These are phyloP conservation scores for Pterocarpus santalinus DNA, from an alignment of 306 rosid species.

Conservation along the genomic window DNA sequence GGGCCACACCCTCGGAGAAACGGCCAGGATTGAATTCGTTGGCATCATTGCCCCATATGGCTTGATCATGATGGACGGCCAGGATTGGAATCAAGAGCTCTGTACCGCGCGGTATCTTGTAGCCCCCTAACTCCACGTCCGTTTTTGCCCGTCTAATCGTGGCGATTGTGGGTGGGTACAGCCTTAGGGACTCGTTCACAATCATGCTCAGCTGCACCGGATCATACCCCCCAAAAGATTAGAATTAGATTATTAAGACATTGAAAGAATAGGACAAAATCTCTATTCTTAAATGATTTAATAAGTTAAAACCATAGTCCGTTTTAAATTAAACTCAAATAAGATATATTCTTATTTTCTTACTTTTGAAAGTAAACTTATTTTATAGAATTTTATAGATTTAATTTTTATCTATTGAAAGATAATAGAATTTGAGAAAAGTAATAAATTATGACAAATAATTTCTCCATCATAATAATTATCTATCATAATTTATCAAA, in stretches of 20 bases:
- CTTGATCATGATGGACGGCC: constrained; percentile 90
- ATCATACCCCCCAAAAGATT: constrained; percentile 19
- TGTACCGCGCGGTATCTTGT: constrained; percentile 82
- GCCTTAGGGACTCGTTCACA: constrained; percentile 81
- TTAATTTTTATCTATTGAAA: too few species aligned
- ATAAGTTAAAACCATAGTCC: neutral
- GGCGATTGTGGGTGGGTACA: constrained; percentile 90
- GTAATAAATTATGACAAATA: too few species aligned
- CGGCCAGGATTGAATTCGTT: constrained; percentile 93
- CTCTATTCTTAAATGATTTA: neutral
- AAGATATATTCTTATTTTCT: too few species aligned
- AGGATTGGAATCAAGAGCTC: constrained; percentile 88
- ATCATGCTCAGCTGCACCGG: constrained; percentile 82
- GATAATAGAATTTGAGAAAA: too few species aligned
- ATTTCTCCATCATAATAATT: too few species aligned
- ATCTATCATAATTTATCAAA: too few species aligned
- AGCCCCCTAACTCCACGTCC: constrained; percentile 77
- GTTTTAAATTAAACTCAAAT: too few species aligned
- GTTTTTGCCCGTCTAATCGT: constrained; percentile 77
- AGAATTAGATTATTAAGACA: neutral
- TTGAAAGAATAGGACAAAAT: constrained; percentile 19
- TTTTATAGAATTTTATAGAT: too few species aligned
- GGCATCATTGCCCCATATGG: constrained; percentile 81
- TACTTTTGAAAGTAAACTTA: too few species aligned
- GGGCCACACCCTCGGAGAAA: constrained; percentile 73